Conservation (phyloP, 176 grass and related monocot species). For the Paspalum notatum region DNA sequence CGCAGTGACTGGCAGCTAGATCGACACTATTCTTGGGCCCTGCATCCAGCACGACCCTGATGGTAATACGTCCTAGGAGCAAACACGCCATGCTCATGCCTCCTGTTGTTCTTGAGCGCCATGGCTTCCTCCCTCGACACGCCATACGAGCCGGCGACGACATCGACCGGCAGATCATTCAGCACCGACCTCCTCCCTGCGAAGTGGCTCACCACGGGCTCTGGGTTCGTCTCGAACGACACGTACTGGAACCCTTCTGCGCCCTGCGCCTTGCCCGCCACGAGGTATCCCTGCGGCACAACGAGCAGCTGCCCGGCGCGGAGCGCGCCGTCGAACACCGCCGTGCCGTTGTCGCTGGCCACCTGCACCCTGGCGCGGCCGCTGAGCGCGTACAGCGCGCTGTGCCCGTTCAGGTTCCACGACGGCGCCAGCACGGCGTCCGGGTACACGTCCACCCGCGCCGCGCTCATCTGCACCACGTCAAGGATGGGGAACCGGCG, state of each 20-base stretch:
- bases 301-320: neutral
- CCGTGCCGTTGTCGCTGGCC: neutral
- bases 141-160: neutral
- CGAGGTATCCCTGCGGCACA: neutral
- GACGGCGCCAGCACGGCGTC: neutral
- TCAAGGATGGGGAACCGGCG: neutral
- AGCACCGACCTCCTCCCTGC: neutral
- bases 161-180: neutral
- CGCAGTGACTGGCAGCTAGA: too few species aligned
- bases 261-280: neutral
- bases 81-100: neutral
- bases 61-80: neutral
- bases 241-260: constrained; percentile 13
- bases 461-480: neutral
- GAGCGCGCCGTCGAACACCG: neutral
- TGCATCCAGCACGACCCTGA: neutral
- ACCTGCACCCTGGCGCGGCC: neutral
- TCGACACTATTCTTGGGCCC: neutral
- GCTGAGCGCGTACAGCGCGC: neutral
- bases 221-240: neutral
- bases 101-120: neutral
- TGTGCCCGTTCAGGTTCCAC: neutral
- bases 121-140: neutral
- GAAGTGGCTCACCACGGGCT: neutral
- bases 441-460: neutral